These are phyloP conservation scores for Gossypium thurberi DNA, from an alignment of 345 rosid genomes.

Conservation along the genomic window DNA sequence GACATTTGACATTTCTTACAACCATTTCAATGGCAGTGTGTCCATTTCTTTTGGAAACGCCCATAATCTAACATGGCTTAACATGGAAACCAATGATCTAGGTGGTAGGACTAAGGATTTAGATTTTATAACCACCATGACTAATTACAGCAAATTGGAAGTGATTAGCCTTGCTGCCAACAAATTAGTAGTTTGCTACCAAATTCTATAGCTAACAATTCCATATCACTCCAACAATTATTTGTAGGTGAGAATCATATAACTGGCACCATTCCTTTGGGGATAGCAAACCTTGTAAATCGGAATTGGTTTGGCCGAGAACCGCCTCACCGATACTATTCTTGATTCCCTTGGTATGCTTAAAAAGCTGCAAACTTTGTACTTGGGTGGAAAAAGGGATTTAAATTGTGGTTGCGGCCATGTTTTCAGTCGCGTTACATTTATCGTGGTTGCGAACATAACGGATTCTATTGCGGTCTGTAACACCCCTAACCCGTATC, in stretches of 20 bases:
- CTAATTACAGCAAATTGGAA: background rate
- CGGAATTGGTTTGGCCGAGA: background rate
- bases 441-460: no score
- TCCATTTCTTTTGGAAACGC: background rate
- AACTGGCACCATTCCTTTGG: background rate
- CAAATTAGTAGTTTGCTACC: background rate
- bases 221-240: background rate
- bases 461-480: no score
- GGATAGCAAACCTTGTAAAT: background rate
- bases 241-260: background rate
- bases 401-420: no score
- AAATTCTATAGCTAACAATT: background rate
- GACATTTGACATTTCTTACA: rapidly evolving
- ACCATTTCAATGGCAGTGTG: background rate
- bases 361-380: background rate
- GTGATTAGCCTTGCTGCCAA: background rate
- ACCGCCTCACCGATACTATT: background rate
- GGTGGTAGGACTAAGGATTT: background rate
- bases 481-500: no score
- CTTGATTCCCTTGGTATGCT: background rate
- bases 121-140: background rate
- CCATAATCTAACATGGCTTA: background rate
- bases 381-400: background rate
- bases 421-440: no score
- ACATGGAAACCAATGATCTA: background rate